phyloP scores from a whole-genome alignment of 345 rosid genomes.

The Draba incana region DNA sequence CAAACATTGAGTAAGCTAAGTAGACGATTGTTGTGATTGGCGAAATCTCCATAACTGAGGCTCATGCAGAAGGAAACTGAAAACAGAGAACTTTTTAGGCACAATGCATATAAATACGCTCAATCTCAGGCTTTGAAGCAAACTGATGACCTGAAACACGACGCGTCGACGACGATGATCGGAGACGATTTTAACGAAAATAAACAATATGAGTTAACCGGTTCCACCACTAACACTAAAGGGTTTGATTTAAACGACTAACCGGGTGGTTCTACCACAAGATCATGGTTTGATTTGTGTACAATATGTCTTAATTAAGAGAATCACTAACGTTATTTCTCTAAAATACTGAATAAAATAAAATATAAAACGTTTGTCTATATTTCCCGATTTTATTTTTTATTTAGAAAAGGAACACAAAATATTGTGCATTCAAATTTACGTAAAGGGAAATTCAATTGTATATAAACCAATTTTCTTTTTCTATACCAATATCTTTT shows the following conservation, averaged over 20 bases:
- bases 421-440: no score
- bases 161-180: conserved; percentile 1
- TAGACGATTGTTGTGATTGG: conserved; percentile 49
- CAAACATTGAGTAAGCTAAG: conserved; percentile 53
- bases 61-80: conserved; percentile 48
- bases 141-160: not conserved
- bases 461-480: no score
- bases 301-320: no score
- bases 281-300: not conserved
- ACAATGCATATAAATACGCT: conserved; percentile 14
- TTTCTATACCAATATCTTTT: no score
- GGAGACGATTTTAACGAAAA: not conserved
- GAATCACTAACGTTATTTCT: no score
- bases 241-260: not conserved
- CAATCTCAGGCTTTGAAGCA: conserved; percentile 5
- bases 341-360: no score
- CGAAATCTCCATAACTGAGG: conserved; percentile 44
- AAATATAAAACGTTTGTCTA: no score
- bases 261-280: conserved; percentile 2
- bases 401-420: no score
- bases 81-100: conserved; percentile 9
- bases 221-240: no score
- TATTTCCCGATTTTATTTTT: no score
- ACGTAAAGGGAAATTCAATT: no score
- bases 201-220: no score